phyloP scores from a whole-genome alignment of 169 alveolate genomes.

The Plasmodium relictum region DNA sequence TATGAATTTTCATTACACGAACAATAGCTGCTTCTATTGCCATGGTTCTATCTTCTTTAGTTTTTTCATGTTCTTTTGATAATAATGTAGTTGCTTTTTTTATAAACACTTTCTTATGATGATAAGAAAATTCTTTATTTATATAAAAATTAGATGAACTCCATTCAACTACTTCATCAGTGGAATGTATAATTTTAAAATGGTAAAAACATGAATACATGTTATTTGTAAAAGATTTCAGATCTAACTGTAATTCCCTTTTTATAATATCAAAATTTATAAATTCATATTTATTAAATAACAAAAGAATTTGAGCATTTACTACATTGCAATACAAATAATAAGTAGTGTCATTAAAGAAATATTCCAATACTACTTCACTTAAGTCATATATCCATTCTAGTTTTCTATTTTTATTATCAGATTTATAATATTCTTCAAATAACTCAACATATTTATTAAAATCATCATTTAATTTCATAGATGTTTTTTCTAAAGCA shows the following conservation, averaged over 20 bases:
- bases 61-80: conserved; percentile 71
- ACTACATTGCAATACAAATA: conserved; percentile 80
- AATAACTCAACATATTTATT: conserved; percentile 77
- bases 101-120: conserved; percentile 47
- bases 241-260: conserved; percentile 38
- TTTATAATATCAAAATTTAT: conserved; percentile 64
- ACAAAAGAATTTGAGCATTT: conserved; percentile 82
- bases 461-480: conserved; percentile 78
- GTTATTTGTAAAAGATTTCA: conserved; percentile 58
- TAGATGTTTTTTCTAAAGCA: conserved; percentile 63
- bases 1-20: conserved; percentile 87
- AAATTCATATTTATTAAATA: conserved; percentile 78
- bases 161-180: conserved; percentile 53
- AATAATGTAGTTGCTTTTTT: conserved; percentile 57
- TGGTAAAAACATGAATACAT: conserved; percentile 54
- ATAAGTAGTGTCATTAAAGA: conserved; percentile 11
- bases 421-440: conserved; percentile 80
- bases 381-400: conserved; percentile 87
- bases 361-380: conserved; percentile 74
- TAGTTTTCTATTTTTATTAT: conserved; percentile 81
- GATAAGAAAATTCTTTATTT: conserved; percentile 39
- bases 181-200: conserved; percentile 29
- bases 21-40: conserved; percentile 92
- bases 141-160: conserved; percentile 52
- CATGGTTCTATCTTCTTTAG: conserved; percentile 85